Conservation (phyloP, 768 basidiomycete species). For the Lenzites betulinus region DNA sequence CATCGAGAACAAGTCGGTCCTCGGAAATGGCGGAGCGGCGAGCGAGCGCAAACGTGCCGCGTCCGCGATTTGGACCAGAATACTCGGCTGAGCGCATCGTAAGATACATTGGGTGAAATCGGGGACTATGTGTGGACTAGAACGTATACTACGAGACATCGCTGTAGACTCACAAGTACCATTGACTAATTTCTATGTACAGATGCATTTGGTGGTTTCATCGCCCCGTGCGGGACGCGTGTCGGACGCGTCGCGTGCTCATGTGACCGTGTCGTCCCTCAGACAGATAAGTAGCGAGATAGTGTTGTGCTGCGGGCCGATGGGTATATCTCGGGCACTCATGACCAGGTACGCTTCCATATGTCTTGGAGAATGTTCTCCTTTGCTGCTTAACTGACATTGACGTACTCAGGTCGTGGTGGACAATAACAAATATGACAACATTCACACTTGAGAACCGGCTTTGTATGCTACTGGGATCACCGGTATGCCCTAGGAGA, state of each 20-base stretch:
- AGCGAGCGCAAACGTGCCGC: slow-evolving; percentile 62
- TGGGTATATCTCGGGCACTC: neutral
- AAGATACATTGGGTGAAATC: neutral
- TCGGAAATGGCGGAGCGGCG: slow-evolving; percentile 72
- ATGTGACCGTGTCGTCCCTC: slow-evolving; percentile 9
- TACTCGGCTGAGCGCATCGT: slow-evolving; percentile 28
- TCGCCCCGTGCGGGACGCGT: too few species aligned
- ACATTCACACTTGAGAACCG: too few species aligned
- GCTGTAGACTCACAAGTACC: slow-evolving; percentile 6
- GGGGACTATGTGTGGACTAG: neutral
- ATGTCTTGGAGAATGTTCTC: neutral
- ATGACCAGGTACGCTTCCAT: neutral
- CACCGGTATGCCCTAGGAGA: too few species aligned
- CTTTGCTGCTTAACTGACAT: too few species aligned
- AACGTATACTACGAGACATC: neutral
- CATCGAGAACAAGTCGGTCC: slow-evolving; percentile 89
- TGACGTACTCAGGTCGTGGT: too few species aligned
- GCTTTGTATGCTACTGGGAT: too few species aligned
- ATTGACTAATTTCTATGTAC: neutral
- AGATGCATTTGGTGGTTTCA: too few species aligned
- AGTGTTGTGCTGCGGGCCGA: neutral
- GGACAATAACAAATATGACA: too few species aligned
- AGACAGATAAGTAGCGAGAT: neutral
- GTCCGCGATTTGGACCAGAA: slow-evolving; percentile 49
- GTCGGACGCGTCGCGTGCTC: neutral